Evolutionary conservation across 2,329 filamentous ascomycete species (phyloP), one percentile per base, ranked within the genome.

Genomic region (Aspergillus sp.): DNA sequence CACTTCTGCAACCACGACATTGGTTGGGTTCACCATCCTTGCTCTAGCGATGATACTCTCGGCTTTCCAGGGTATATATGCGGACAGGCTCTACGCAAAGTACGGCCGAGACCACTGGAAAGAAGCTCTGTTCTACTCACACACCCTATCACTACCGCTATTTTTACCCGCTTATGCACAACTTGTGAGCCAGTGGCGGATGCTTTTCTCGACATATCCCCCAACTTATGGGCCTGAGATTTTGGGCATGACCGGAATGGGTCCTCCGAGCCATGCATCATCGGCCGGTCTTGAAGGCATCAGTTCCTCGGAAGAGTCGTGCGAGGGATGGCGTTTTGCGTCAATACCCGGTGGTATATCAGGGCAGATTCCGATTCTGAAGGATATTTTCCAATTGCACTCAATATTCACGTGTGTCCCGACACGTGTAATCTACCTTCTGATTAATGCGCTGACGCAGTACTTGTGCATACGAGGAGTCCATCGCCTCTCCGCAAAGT

Each of bases 401-500:
- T 63, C 70, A 57, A 45, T 72, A 3, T 60, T 75, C 19, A 64
- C 70, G 39, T 59, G 63, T 23, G 64, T 75, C 15, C 74, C 78
- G 3, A 69, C 74, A 23, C 75, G 76, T 53, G 65, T 78, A 4
- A 63, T 75, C 10, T 77, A 77, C 41, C 71, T 82, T 51, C 30
- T 78, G 8, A 67, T 81, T 63, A 80, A 81, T 67, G 91, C 96
- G 0, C 73, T 96, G 52, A 98, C 95, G 3, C 95, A 99, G 76
- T 92, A 97, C 70, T 86, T 92, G 23, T 99, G 95, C 76, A 98
- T 99, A 65, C 90, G 93, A 3, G 95, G 95, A 1, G 95, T 99
- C 59, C 98, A 98, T 68, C 84, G 97, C n/a, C 83, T 99, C 4
- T 93, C 91, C 1, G 91, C 94, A 0, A 89, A 89, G 57, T 91